Evolutionary conservation across 352 stramenopile species (phyloP).

Genomic region (Pelagophyceae sp.): DNA sequence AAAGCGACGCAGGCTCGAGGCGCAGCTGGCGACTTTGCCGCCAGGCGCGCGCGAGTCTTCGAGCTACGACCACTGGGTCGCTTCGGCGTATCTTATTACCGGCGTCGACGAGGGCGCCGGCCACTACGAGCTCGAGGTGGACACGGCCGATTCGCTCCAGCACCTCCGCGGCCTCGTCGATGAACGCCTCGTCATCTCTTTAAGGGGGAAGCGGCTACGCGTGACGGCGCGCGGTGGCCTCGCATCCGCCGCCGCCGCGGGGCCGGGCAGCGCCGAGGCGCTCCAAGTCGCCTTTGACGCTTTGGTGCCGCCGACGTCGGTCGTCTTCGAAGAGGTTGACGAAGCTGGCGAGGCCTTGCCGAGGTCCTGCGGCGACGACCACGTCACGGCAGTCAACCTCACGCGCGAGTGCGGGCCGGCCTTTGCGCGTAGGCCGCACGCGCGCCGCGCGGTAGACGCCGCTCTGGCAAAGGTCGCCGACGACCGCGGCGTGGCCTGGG

Average conservation of each 20-base stretch:
- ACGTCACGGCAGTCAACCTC: slow-evolving; percentile 37
- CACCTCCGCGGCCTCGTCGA: slow-evolving; percentile 20
- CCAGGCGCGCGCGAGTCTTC: background rate
- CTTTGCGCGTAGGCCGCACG: slow-evolving; percentile 29
- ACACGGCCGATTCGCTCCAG: background rate
- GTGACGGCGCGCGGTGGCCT: slow-evolving; percentile 19
- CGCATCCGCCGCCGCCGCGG: background rate
- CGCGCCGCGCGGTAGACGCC: background rate
- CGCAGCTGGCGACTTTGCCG: slow-evolving; percentile 17
- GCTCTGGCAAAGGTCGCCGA: background rate
- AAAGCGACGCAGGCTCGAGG: slow-evolving; percentile 29
- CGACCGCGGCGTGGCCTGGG: background rate
- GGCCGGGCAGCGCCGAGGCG: background rate
- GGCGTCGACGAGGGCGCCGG: slow-evolving; percentile 24
- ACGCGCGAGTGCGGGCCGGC: too few species aligned
- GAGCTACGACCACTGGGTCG: slow-evolving; percentile 31
- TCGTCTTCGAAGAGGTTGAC: slow-evolving; percentile 2
- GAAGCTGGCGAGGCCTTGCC: background rate
- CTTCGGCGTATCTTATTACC: slow-evolving; percentile 35
- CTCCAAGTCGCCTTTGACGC: slow-evolving; percentile 1
- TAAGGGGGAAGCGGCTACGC: slow-evolving; percentile 1
- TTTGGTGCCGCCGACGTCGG: slow-evolving; percentile 17
- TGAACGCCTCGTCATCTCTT: slow-evolving; percentile 7
- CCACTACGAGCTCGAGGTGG: slow-evolving; percentile 8
- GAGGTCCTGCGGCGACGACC: slow-evolving; percentile 30